These are phyloP conservation scores for Singerocomus rubriflavus DNA, from an alignment of 1,284 basidiomycete genomes.

Conservation along the genomic window DNA sequence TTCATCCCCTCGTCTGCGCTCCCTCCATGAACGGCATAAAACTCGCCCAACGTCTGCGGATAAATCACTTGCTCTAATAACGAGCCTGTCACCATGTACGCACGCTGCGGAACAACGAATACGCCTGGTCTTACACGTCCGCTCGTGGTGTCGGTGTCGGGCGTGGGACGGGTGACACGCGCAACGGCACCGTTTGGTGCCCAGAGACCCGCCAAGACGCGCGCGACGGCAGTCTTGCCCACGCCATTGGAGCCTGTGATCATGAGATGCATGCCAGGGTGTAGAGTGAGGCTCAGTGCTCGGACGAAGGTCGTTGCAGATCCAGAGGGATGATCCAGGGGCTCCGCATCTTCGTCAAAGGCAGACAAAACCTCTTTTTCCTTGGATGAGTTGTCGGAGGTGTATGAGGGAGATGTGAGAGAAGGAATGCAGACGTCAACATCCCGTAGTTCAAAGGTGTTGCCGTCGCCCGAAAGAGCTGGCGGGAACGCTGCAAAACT, in stretches of 20 bases:
- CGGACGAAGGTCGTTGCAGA: slow-evolving; percentile 57
- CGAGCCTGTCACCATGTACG: slow-evolving; percentile 87
- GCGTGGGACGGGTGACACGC: slow-evolving; percentile 31
- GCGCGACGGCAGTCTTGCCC: slow-evolving; percentile 91
- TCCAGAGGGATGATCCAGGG: slow-evolving; percentile 17
- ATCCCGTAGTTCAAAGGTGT: slow-evolving; percentile 56
- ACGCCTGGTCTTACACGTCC: slow-evolving; percentile 52
- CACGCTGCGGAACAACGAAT: slow-evolving; percentile 89
- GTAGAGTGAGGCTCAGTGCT: slow-evolving; percentile 70
- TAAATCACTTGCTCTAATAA: slow-evolving; percentile 88
- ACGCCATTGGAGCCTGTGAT: slow-evolving; percentile 93
- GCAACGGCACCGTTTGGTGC: slow-evolving; percentile 47
- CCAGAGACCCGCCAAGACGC: slow-evolving; percentile 92
- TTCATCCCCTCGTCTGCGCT: slow-evolving; percentile 55
- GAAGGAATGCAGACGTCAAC: slow-evolving; percentile 77
- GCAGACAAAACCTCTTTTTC: slow-evolving; percentile 1
- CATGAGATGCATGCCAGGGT: slow-evolving; percentile 85
- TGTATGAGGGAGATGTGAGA: not conserved
- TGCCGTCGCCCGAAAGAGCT: slow-evolving; percentile 29
- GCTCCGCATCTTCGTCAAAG: slow-evolving; percentile 18
- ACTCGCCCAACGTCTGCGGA: slow-evolving; percentile 81
- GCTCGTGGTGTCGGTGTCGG: slow-evolving; percentile 19
- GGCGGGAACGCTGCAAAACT: slow-evolving; percentile 54
- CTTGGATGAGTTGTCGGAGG: slow-evolving; percentile 1
- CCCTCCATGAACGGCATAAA: slow-evolving; percentile 40